Percentiles rank a stretch among this genome's conserved stretches.
phyloP scores from a whole-genome alignment of 306 rosid genomes.

The Dryas octopetala region DNA sequence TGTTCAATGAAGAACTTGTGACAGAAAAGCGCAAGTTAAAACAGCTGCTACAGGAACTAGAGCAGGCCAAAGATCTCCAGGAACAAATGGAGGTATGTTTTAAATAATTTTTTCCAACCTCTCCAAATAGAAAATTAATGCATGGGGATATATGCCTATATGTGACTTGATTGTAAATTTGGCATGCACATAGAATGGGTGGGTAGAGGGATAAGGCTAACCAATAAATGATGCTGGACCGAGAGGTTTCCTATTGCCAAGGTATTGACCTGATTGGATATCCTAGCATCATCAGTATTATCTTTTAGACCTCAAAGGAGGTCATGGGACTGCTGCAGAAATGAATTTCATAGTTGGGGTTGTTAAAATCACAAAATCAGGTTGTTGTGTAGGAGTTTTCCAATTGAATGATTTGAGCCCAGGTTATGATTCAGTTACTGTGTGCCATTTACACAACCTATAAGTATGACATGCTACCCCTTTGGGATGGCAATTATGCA shows the following conservation, averaged over 20 bases:
- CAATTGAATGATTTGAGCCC: neutral
- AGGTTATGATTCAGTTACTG: neutral
- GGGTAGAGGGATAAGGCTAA: neutral
- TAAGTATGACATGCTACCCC: neutral
- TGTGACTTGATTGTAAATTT: neutral
- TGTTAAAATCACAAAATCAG: slow-evolving; percentile 1
- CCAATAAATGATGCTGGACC: neutral
- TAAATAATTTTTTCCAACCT: slow-evolving; percentile 18
- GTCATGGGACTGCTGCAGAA: neutral
- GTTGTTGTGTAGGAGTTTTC: neutral
- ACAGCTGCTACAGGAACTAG: slow-evolving; percentile 53
- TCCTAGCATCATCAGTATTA: slow-evolving; percentile 9
- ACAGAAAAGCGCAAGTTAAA: slow-evolving; percentile 56
- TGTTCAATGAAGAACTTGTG: slow-evolving; percentile 64
- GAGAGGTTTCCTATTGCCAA: neutral
- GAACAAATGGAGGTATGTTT: slow-evolving; percentile 73
- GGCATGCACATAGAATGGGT: neutral
- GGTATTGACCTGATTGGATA: neutral
- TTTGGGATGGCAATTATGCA: neutral
- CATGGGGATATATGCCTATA: neutral
- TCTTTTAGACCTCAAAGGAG: slow-evolving; percentile 1
- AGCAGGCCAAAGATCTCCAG: slow-evolving; percentile 59
- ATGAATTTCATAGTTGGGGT: neutral
- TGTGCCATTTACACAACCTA: neutral
- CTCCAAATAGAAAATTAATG: neutral